These are phyloP conservation scores for Podospora comata DNA, from an alignment of 495 filamentous ascomycete genomes.

Conservation along the genomic window DNA sequence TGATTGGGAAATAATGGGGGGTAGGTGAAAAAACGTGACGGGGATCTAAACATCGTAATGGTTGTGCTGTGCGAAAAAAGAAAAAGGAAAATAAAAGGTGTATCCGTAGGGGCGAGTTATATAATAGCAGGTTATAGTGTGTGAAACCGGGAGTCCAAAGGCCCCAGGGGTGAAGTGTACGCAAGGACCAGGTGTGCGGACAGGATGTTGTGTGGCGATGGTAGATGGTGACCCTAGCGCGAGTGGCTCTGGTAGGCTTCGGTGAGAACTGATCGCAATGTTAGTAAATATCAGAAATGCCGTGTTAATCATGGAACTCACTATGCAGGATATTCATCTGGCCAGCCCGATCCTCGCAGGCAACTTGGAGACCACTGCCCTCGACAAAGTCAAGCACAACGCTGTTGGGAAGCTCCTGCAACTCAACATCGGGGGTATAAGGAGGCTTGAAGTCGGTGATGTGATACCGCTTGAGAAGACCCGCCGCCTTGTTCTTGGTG, in stretches of 20 bases:
- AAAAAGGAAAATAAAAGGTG: constrained; percentile 10
- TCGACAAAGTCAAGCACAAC: constrained; percentile 80
- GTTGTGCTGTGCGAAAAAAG: neutral
- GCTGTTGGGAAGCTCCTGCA: constrained; percentile 84
- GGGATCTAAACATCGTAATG: constrained; percentile 2
- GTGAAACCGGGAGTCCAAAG: neutral
- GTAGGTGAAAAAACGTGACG: neutral
- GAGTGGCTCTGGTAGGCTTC: constrained; percentile 4
- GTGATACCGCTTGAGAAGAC: constrained; percentile 67
- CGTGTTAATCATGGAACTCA: constrained; percentile 42
- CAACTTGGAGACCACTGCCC: constrained; percentile 80
- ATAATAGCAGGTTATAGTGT: constrained; percentile 3
- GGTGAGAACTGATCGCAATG: neutral
- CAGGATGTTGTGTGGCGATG: neutral
- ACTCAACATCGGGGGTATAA: constrained; percentile 78
- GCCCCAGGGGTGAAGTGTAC: neutral
- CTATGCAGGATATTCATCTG: constrained; percentile 64
- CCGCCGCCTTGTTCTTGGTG: constrained; percentile 46
- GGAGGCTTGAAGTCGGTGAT: constrained; percentile 75
- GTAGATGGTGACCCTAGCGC: neutral
- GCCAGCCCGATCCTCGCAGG: constrained; percentile 74
- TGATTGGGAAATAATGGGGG: neutral
- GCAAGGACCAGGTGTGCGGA: constrained; percentile 2
- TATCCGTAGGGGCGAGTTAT: neutral
- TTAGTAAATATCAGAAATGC: neutral